These are phyloP conservation scores for Dryadomyces quercus-mongolicae DNA, from an alignment of 2,329 filamentous ascomycete species.

Conservation along the genomic window DNA sequence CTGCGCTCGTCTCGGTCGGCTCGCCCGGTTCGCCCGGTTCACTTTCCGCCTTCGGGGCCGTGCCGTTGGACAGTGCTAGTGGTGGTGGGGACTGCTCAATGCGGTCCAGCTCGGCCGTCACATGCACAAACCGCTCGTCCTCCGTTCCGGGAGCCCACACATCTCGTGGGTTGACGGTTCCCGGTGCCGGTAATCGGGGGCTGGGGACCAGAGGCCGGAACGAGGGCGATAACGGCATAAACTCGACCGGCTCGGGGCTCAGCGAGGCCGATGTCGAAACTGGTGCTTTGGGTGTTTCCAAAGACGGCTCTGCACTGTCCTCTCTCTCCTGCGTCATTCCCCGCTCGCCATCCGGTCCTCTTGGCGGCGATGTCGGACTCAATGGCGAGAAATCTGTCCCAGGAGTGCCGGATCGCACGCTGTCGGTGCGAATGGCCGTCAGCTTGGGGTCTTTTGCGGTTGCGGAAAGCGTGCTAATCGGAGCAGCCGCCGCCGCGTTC, in stretches of 20 bases:
- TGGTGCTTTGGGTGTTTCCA: neutral
- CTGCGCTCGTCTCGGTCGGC: neutral
- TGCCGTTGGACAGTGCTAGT: neutral
- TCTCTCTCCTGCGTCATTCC: neutral
- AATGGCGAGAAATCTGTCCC: constrained; percentile 10
- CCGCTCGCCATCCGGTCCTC: neutral
- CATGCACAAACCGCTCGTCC: constrained; percentile 20
- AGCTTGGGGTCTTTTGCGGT: constrained; percentile 2
- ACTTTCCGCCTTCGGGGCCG: neutral
- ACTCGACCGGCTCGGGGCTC: constrained; percentile 10
- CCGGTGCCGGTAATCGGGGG: constrained; percentile 24
- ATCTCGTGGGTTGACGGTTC: constrained; percentile 41
- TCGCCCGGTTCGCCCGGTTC: neutral
- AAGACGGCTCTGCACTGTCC: neutral
- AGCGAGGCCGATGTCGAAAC: neutral
- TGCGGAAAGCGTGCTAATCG: neutral
- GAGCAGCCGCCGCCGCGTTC: constrained; percentile 2
- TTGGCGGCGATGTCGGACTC: constrained; percentile 12
- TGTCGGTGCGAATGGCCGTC: constrained; percentile 5
- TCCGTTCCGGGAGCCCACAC: constrained; percentile 33
- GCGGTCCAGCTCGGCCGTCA: constrained; percentile 23
- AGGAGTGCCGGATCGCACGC: neutral
- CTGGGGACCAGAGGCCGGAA: constrained; percentile 11
- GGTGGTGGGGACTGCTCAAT: constrained; percentile 19
- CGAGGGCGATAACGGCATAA: constrained; percentile 9